phyloP scores from a whole-genome alignment of 148 eudicot species.

The Rheum nobile region DNA sequence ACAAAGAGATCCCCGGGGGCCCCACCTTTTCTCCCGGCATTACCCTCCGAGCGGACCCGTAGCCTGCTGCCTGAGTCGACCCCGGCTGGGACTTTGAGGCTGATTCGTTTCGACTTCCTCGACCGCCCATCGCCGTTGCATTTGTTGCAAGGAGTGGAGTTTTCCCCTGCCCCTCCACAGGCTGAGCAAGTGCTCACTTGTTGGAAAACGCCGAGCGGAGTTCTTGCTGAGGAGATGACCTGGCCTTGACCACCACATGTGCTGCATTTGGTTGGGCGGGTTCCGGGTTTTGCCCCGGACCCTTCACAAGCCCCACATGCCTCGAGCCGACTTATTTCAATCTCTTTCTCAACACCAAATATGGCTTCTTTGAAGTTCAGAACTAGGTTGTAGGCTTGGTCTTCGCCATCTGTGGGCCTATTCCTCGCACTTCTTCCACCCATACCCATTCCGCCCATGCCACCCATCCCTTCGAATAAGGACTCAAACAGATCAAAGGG shows the following conservation, averaged over 20 bases:
- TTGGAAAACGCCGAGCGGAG: slow-evolving; percentile 90
- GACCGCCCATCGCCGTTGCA: slow-evolving; percentile 80
- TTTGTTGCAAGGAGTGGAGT: slow-evolving; percentile 64
- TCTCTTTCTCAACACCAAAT: slow-evolving; percentile 83
- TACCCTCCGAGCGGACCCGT: slow-evolving; percentile 76
- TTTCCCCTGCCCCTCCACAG: slow-evolving; percentile 76
- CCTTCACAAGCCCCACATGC: slow-evolving; percentile 74
- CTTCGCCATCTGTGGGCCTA: slow-evolving; percentile 78
- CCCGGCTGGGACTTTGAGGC: slow-evolving; percentile 88
- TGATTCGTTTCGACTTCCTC: slow-evolving; percentile 70
- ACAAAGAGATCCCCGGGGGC: slow-evolving; percentile 84
- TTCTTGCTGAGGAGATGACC: slow-evolving; percentile 70
- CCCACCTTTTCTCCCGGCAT: slow-evolving; percentile 85
- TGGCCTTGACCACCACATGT: slow-evolving; percentile 94
- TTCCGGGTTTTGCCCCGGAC: slow-evolving; percentile 87
- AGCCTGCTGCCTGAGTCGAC: slow-evolving; percentile 81
- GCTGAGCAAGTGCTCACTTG: slow-evolving; percentile 82
- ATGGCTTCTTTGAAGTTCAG: slow-evolving; percentile 88
- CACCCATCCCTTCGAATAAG: slow-evolving; percentile 69
- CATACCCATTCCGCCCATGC: slow-evolving; percentile 44
- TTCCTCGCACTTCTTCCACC: slow-evolving; percentile 60
- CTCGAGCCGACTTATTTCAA: slow-evolving; percentile 70
- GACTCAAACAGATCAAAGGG: slow-evolving; percentile 94
- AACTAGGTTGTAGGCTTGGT: slow-evolving; percentile 70
- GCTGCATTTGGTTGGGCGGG: slow-evolving; percentile 52